Conservation (phyloP, 495 filamentous ascomycete genomes). For the Glarea lozoyensis region DNA sequence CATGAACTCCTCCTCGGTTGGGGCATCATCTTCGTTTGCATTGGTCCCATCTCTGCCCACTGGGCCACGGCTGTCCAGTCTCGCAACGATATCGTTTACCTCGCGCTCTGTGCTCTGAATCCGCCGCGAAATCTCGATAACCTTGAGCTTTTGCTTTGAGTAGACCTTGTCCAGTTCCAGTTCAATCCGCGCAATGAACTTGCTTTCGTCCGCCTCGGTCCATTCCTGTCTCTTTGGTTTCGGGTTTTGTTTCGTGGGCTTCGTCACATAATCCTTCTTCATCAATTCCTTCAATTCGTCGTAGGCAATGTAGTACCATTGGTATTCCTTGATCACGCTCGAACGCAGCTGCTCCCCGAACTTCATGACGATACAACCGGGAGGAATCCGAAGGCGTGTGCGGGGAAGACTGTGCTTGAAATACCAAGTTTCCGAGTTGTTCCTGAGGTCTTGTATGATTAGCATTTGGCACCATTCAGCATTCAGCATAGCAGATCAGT, state of each 20-base stretch:
- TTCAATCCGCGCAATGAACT: slow-evolving; percentile 80
- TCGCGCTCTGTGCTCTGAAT: slow-evolving; percentile 82
- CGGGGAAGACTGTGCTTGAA: slow-evolving; percentile 14
- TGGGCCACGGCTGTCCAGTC: slow-evolving; percentile 49
- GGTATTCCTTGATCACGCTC: slow-evolving; percentile 89
- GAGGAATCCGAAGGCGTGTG: slow-evolving; percentile 19
- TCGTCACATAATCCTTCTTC: slow-evolving; percentile 57
- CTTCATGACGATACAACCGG: slow-evolving; percentile 47
- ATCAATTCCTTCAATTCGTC: slow-evolving; percentile 85
- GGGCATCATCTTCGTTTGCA: slow-evolving; percentile 38
- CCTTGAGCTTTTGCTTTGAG: slow-evolving; percentile 91
- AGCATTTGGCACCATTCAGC: too few relatives aligned
- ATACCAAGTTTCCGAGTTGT: slow-evolving; percentile 26
- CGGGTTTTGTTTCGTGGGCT: slow-evolving; percentile 33
- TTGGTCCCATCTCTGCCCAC: slow-evolving; percentile 11
- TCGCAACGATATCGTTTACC: slow-evolving; percentile 75
- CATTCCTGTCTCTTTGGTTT: slow-evolving; percentile 58
- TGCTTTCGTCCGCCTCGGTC: slow-evolving; percentile 86
- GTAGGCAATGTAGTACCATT: slow-evolving; percentile 96
- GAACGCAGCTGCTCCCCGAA: slow-evolving; percentile 94
- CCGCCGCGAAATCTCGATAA: slow-evolving; percentile 82
- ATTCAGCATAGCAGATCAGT: too few relatives aligned
- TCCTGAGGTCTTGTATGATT: slow-evolving; percentile 40
- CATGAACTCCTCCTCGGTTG: slow-evolving; percentile 87
- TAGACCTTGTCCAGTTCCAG: slow-evolving; percentile 93